Percentiles rank a stretch among this genome's conserved stretches.
Conservation (phyloP, 169 alveolate species). For the Plasmodium gonderi region DNA sequence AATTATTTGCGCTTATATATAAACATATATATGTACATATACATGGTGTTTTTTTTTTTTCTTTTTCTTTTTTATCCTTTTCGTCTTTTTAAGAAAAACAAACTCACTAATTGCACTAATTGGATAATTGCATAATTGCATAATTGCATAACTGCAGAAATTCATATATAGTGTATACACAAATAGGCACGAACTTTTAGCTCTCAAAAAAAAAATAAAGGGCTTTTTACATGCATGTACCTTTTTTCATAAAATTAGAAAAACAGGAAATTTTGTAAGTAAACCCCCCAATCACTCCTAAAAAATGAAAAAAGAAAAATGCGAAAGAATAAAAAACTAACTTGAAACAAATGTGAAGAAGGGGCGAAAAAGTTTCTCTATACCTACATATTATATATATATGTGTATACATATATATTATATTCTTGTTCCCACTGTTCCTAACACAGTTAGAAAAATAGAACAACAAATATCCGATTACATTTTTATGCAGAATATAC, state of each 20-base stretch:
- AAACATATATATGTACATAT: neutral
- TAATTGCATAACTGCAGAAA: no score
- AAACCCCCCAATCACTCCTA: neutral
- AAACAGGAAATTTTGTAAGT: neutral
- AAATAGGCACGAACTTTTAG: neutral
- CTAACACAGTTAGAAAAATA: no score
- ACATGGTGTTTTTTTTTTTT: neutral
- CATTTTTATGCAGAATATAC: no score
- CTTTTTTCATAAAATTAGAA: neutral
- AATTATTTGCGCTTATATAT: neutral
- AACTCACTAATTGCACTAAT: neutral
- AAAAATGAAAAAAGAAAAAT: neutral
- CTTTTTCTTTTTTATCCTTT: neutral
- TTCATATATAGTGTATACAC: neutral
- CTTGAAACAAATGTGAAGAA: neutral
- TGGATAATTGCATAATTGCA: no score
- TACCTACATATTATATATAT: no score
- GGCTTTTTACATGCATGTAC: neutral
- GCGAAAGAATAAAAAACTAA: neutral
- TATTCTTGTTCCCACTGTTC: no score
- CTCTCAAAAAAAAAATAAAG: neutral
- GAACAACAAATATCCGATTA: no score
- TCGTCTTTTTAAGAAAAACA: neutral
- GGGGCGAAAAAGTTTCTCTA: no score
- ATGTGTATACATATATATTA: no score